A percentile compares a stretch with the other conserved stretches of the same genome.
Evolutionary conservation across 768 basidiomycete species (phyloP).

Genomic region (Collybia nuda): DNA sequence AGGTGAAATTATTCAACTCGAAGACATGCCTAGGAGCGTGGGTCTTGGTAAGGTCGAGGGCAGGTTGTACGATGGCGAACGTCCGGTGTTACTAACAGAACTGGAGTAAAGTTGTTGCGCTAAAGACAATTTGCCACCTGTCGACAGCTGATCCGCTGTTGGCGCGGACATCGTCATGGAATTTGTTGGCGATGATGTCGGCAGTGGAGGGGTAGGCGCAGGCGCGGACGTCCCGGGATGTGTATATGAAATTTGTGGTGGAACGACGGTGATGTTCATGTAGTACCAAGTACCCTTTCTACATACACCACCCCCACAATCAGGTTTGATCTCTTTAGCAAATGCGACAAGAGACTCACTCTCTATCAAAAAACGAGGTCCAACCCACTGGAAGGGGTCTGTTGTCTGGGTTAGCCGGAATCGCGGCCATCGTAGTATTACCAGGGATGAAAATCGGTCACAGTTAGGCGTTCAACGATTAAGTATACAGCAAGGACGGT

Average conservation of each 20-base stretch:
- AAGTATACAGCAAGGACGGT: too few relatives aligned
- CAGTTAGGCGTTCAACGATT: neutral
- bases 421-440: neutral
- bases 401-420: slow-evolving; percentile 5
- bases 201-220: slow-evolving; percentile 12
- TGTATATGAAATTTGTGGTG: slow-evolving; percentile 31
- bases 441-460: neutral
- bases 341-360: neutral
- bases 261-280: slow-evolving; percentile 26
- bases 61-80: slow-evolving; percentile 7
- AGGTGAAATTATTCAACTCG: too few relatives aligned
- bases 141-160: neutral
- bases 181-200: slow-evolving; percentile 15
- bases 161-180: slow-evolving; percentile 6
- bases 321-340: neutral
- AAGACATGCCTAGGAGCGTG: neutral
- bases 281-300: slow-evolving; percentile 28
- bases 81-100: slow-evolving; percentile 19
- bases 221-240: slow-evolving; percentile 20
- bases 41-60: slow-evolving; percentile 11
- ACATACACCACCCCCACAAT: neutral
- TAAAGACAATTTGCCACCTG: slow-evolving; percentile 19
- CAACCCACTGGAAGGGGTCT: slow-evolving; percentile 13
- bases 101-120: slow-evolving; percentile 48
- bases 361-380: slow-evolving; percentile 10